These are phyloP conservation scores for Barnettozyma californica DNA, from an alignment of 805 yeast genomes.

Conservation along the genomic window DNA sequence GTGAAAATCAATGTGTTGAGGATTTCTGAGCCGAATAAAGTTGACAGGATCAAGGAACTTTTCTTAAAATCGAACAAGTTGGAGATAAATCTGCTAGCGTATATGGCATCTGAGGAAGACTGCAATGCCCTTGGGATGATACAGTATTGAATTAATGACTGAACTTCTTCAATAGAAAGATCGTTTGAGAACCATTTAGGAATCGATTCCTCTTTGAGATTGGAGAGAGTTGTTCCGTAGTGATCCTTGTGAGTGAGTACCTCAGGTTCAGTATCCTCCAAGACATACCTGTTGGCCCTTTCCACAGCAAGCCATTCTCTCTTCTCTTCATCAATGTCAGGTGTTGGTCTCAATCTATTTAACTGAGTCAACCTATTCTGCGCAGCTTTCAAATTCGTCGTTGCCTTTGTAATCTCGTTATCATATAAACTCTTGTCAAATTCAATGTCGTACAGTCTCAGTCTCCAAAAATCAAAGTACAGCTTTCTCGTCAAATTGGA, in stretches of 20 bases:
- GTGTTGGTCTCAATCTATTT: conserved; percentile 4
- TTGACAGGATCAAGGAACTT: conserved; percentile 36
- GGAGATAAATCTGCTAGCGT: conserved; percentile 54
- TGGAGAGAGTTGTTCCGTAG: conserved; percentile 22
- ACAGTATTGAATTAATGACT: conserved; percentile 53
- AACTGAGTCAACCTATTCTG: conserved; percentile 30
- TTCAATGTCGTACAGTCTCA: conserved; percentile 65
- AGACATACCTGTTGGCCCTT: conserved; percentile 7
- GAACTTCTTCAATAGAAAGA: conserved; percentile 19
- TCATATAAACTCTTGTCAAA: conserved; percentile 47
- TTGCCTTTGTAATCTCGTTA: conserved; percentile 37
- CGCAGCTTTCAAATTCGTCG: conserved; percentile 31
- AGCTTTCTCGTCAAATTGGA: conserved; percentile 34
- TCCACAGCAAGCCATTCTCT: conserved; percentile 3
- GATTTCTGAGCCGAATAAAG: conserved; percentile 42
- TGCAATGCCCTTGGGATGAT: conserved; percentile 71
- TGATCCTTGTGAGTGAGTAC: conserved; percentile 37
- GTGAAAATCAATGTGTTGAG: conserved; percentile 59
- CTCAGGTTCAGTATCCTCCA: conserved; percentile 11
- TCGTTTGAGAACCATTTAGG: conserved; percentile 37
- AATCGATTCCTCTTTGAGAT: conserved; percentile 26
- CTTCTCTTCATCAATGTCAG: conserved; percentile 25
- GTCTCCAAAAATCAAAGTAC: conserved; percentile 66
- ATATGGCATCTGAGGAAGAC: conserved; percentile 81
- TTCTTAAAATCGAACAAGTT: conserved; percentile 40